phyloP scores from a whole-genome alignment of 176 grass and related monocot species.

The Rhynchospora tenuis region DNA sequence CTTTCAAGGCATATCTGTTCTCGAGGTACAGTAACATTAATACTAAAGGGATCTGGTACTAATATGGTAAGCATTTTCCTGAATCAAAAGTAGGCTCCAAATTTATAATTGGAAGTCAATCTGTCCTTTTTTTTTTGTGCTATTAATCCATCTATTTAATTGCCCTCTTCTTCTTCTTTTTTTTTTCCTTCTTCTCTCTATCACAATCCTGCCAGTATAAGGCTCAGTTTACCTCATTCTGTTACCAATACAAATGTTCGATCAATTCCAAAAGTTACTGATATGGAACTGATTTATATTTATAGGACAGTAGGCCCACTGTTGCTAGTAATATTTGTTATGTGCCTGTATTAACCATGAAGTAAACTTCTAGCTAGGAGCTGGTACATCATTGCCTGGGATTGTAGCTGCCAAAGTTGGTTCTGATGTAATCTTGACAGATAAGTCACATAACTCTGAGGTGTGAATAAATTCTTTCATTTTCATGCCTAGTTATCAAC shows the following conservation, averaged over 20 bases:
- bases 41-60: neutral
- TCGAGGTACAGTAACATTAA: conserved; percentile 35
- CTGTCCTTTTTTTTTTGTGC: neutral
- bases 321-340: neutral
- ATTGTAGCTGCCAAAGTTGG: conserved; percentile 75
- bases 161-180: no score
- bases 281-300: neutral
- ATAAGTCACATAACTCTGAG: conserved; percentile 48
- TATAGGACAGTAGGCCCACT: neutral
- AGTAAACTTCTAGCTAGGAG: conserved; percentile 39
- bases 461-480: conserved; percentile 22
- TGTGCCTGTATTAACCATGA: conserved; percentile 2
- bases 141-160: no score
- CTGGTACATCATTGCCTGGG: conserved; percentile 68
- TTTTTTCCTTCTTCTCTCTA: no score
- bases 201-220: neutral
- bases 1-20: conserved; percentile 41
- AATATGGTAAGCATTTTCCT: neutral
- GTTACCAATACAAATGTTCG: neutral
- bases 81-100: neutral
- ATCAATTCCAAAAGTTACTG: neutral
- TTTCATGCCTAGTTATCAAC: neutral
- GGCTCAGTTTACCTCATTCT: neutral
- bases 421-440: conserved; percentile 61
- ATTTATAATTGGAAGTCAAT: neutral